Conservation (phyloP, 1,284 basidiomycete species). For the Lentinus polychrous region DNA sequence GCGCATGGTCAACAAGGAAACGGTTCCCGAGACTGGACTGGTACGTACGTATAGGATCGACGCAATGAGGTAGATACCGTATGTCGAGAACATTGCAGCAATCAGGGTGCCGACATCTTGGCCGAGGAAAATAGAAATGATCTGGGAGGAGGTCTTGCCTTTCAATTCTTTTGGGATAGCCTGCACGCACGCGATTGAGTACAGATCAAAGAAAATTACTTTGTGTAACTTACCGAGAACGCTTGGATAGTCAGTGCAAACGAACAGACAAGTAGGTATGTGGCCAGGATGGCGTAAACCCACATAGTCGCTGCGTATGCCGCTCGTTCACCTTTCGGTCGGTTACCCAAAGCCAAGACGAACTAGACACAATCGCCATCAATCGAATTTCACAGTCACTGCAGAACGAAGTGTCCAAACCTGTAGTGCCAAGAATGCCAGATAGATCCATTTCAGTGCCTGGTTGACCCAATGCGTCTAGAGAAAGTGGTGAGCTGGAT, state of each 20-base stretch:
- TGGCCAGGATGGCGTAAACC: slow-evolving; percentile 72
- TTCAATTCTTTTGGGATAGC: slow-evolving; percentile 48
- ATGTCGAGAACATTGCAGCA: slow-evolving; percentile 85
- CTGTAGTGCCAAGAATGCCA: slow-evolving; percentile 76
- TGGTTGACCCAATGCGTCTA: slow-evolving; percentile 91
- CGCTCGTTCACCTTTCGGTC: slow-evolving; percentile 88
- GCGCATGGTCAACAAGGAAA: slow-evolving; percentile 1
- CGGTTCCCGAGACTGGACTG: not conserved
- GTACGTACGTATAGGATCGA: slow-evolving; percentile 84
- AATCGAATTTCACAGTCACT: not conserved
- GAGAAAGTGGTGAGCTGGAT: not conserved
- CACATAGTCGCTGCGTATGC: slow-evolving; percentile 81
- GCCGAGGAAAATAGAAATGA: slow-evolving; percentile 55
- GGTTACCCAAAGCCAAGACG: slow-evolving; percentile 90
- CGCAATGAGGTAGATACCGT: slow-evolving; percentile 79
- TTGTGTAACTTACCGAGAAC: slow-evolving; percentile 51
- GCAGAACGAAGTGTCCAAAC: slow-evolving; percentile 18
- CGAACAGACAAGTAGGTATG: slow-evolving; percentile 82
- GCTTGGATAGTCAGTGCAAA: slow-evolving; percentile 77
- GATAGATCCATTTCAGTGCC: slow-evolving; percentile 82
- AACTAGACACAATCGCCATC: slow-evolving; percentile 53
- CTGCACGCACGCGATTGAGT: slow-evolving; percentile 27
- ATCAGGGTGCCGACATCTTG: slow-evolving; percentile 80
- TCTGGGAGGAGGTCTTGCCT: slow-evolving; percentile 36
- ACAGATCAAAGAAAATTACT: not conserved